phyloP scores from a whole-genome alignment of 2,329 filamentous ascomycete species.

The Aspergillus sp. region DNA sequence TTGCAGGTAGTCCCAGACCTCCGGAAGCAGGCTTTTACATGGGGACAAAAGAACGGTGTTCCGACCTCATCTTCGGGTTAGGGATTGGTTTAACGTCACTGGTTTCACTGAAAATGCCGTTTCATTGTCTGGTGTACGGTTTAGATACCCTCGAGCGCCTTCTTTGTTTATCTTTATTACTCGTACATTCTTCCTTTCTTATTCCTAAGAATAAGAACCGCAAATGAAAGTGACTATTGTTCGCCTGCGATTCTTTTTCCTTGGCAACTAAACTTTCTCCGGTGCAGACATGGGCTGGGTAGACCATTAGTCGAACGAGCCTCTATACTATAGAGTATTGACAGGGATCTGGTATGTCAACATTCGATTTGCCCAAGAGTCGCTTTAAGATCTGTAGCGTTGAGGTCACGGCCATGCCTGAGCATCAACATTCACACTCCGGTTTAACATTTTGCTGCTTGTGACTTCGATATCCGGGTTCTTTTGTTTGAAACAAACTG shows the following conservation, averaged over 20 bases:
- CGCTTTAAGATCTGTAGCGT: neutral
- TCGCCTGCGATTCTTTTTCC: neutral
- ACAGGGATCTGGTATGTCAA: neutral
- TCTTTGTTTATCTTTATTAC: conserved; percentile 13
- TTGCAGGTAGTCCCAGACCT: conserved; percentile 59
- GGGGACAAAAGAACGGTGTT: conserved; percentile 57
- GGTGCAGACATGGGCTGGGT: neutral
- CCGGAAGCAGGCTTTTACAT: conserved; percentile 56
- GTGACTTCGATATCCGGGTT: neutral
- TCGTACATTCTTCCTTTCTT: conserved; percentile 10
- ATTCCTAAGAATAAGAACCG: conserved; percentile 7
- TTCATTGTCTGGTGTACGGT: conserved; percentile 21
- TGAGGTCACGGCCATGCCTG: neutral
- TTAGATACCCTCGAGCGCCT: conserved; percentile 30
- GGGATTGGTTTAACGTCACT: conserved; percentile 1
- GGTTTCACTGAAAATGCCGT: conserved; percentile 13
- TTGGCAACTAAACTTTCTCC: neutral
- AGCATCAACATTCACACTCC: neutral
- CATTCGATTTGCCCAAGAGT: neutral
- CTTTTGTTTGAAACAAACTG: neutral
- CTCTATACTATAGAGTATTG: neutral
- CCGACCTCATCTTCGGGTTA: conserved; percentile 17
- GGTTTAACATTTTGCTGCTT: neutral
- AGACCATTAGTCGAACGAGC: neutral
- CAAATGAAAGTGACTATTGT: conserved; percentile 2